These are phyloP conservation scores for Sporothrix sp. DNA, from an alignment of 2,329 filamentous ascomycete genomes.

Conservation along the genomic window DNA sequence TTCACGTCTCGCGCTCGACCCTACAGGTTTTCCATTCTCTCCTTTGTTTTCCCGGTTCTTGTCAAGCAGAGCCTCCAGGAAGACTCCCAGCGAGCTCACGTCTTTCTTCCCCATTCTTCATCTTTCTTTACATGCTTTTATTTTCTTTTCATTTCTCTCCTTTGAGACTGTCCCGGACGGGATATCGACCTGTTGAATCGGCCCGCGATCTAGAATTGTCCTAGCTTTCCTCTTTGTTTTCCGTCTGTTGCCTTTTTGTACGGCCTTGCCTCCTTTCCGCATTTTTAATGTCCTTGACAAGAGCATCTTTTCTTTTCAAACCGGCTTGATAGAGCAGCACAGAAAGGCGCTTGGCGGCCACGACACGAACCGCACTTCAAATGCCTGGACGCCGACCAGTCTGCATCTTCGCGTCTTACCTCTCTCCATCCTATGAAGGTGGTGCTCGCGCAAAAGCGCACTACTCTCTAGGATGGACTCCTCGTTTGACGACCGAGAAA, in stretches of 20 bases:
- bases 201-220: no score
- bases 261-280: no score
- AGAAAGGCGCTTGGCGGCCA: no score
- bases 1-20: neutral
- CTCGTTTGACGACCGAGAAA: slow-evolving; percentile 41
- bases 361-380: no score
- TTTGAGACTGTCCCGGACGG: neutral
- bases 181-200: no score
- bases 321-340: no score
- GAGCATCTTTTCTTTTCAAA: no score
- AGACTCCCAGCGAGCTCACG: neutral
- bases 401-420: slow-evolving; percentile 21
- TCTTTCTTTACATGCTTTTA: neutral
- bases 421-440: slow-evolving; percentile 19
- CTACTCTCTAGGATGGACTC: slow-evolving; percentile 29
- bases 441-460: slow-evolving; percentile 10
- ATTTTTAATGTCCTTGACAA: no score
- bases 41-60: neutral
- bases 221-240: neutral
- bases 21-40: neutral
- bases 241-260: no score
- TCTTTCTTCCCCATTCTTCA: neutral
- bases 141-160: neutral
- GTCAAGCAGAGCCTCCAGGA: neutral
- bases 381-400: slow-evolving; percentile 25